These are phyloP conservation scores for Talaromyces amestolkiae DNA, from an alignment of 2,329 filamentous ascomycete genomes.

Conservation along the genomic window DNA sequence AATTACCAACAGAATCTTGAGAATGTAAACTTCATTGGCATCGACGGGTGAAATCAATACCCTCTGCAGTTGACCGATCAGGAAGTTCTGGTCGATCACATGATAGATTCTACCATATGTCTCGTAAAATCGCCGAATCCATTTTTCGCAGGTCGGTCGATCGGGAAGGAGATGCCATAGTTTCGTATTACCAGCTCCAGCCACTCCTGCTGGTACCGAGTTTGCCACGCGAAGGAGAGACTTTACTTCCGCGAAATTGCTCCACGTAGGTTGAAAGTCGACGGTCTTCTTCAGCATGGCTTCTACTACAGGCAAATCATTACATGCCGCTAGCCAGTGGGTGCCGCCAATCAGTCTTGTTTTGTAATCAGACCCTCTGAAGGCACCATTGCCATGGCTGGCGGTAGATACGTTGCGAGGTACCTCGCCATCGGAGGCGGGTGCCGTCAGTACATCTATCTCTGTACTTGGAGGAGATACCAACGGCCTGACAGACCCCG, in stretches of 20 bases:
- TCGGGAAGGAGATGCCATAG: not conserved
- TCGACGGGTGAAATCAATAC: not conserved
- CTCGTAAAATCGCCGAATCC: not conserved
- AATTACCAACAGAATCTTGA: not conserved
- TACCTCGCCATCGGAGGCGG: not conserved
- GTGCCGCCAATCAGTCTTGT: not conserved
- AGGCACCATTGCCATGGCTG: not conserved
- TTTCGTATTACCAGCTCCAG: not conserved
- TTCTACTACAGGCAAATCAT: not conserved
- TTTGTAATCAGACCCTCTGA: not conserved
- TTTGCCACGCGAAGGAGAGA: not conserved
- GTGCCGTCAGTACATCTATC: too few species aligned
- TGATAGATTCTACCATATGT: conserved; percentile 5
- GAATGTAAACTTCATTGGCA: not conserved
- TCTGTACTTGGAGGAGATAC: not conserved
- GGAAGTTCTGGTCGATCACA: not conserved
- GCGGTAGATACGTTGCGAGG: not conserved
- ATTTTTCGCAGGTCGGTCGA: not conserved
- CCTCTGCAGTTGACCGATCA: not conserved
- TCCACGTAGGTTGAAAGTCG: not conserved
- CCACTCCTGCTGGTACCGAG: not conserved
- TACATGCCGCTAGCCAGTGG: not conserved
- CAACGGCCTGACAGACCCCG: not conserved
- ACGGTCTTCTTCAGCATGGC: not conserved
- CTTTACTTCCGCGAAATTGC: not conserved